A percentile compares a stretch with the other conserved stretches of the same genome.
Evolutionary conservation across 2,329 filamentous ascomycete species (phyloP).

Genomic region (Fusarium lyarnte): DNA sequence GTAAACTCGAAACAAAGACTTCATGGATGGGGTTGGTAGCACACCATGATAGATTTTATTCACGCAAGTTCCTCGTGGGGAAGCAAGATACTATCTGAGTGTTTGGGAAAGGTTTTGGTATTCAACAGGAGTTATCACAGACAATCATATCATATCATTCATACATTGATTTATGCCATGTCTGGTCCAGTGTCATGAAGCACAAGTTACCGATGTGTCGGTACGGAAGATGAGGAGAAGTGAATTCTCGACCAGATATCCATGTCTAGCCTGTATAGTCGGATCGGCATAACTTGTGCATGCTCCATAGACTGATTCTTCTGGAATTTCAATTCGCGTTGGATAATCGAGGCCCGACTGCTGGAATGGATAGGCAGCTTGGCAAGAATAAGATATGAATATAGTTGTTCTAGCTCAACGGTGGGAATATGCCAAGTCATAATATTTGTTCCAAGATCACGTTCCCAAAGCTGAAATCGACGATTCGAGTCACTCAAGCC

Average conservation of each 20-base stretch:
- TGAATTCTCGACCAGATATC: conserved; percentile 2
- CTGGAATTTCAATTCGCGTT: neutral
- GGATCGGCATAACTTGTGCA: conserved; percentile 2
- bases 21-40: neutral
- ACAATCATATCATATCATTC: neutral
- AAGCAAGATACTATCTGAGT: neutral
- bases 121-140: conserved; percentile 1
- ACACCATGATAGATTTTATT: neutral
- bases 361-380: neutral
- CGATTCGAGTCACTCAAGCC: conserved; percentile 5
- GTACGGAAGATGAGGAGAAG: neutral
- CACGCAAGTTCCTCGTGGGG: neutral
- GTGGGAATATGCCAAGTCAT: neutral
- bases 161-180: neutral
- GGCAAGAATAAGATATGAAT: neutral
- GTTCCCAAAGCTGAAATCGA: conserved; percentile 2
- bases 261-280: neutral
- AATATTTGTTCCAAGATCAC: neutral
- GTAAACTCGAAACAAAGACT: neutral
- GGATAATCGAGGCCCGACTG: neutral
- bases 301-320: neutral
- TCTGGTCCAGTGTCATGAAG: neutral
- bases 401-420: neutral
- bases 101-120: neutral
- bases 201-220: neutral